Evolutionary conservation across 441 rosid species (phyloP).

Genomic region (Sinapis alba): DNA sequence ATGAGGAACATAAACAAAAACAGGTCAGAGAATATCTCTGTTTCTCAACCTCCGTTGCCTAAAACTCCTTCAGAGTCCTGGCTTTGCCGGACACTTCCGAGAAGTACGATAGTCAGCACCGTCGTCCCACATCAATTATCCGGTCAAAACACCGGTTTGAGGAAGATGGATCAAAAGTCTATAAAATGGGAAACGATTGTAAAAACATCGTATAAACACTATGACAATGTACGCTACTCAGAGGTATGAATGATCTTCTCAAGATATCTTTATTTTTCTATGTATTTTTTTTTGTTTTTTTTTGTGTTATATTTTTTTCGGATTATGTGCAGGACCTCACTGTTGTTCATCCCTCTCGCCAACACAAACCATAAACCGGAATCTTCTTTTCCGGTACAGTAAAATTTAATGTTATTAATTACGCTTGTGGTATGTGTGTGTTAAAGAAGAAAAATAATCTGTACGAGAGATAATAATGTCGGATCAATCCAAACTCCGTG

Average conservation of each 20-base stretch:
- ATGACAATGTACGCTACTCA: conserved; percentile 26
- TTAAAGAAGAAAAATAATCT: neutral
- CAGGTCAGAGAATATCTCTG: conserved; percentile 12
- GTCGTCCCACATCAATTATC: neutral
- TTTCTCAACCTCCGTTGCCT: conserved; percentile 34
- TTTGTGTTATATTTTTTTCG: neutral
- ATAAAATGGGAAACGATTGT: conserved; percentile 94
- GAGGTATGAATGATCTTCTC: conserved; percentile 1
- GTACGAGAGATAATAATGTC: conserved; percentile 4
- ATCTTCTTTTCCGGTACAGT: conserved; percentile 20
- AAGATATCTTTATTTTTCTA: neutral
- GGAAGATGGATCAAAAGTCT: conserved; percentile 11
- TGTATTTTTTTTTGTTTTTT: neutral
- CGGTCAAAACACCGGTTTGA: neutral
- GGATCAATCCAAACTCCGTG: neutral
- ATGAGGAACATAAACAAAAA: conserved; percentile 2
- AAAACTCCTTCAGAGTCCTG: conserved; percentile 35
- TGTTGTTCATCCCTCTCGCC: conserved; percentile 25
- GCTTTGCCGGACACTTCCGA: conserved; percentile 34
- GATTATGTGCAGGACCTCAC: conserved; percentile 18
- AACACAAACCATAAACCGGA: conserved; percentile 23
- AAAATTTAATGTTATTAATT: neutral
- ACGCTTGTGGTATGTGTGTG: conserved; percentile 7
- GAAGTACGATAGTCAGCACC: conserved; percentile 2
- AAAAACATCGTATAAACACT: conserved; percentile 41